These are phyloP conservation scores for Ampelomyces quisqualis DNA, from an alignment of 2,329 filamentous ascomycete species.

Conservation along the genomic window DNA sequence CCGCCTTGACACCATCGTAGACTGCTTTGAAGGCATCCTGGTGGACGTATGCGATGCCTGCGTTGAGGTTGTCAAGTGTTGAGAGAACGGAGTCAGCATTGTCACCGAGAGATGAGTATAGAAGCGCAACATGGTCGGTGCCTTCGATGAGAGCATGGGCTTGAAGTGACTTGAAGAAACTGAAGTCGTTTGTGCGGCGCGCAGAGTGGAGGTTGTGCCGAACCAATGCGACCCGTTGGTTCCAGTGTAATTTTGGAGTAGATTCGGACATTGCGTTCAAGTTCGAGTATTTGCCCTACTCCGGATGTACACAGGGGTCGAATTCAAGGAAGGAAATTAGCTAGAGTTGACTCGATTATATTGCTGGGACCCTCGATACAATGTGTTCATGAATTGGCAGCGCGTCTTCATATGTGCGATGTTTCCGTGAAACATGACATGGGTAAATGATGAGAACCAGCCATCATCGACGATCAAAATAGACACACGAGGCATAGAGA, in stretches of 20 bases:
- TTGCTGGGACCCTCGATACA: no score
- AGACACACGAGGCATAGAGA: no score
- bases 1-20: constrained; percentile 47
- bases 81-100: constrained; percentile 48
- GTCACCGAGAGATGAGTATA: constrained; percentile 44
- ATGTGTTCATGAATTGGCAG: no score
- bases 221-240: constrained; percentile 48
- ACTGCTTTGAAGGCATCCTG: constrained; percentile 51
- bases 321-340: no score
- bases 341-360: no score
- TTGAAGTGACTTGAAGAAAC: constrained; percentile 52
- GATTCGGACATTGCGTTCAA: neutral
- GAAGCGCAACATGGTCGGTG: constrained; percentile 49
- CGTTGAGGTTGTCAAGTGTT: constrained; percentile 51
- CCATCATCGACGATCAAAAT: neutral
- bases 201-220: constrained; percentile 50
- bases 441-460: neutral
- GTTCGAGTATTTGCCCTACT: no score
- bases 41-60: constrained; percentile 49
- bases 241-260: constrained; percentile 48
- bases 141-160: constrained; percentile 48
- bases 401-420: no score
- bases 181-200: constrained; percentile 48
- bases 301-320: no score
- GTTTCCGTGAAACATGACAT: no score